Percentiles rank a stretch among this genome's conserved stretches.
Evolutionary conservation across 176 grass and related monocot genomes (phyloP).

Genomic region (Saccharum officinarum): DNA sequence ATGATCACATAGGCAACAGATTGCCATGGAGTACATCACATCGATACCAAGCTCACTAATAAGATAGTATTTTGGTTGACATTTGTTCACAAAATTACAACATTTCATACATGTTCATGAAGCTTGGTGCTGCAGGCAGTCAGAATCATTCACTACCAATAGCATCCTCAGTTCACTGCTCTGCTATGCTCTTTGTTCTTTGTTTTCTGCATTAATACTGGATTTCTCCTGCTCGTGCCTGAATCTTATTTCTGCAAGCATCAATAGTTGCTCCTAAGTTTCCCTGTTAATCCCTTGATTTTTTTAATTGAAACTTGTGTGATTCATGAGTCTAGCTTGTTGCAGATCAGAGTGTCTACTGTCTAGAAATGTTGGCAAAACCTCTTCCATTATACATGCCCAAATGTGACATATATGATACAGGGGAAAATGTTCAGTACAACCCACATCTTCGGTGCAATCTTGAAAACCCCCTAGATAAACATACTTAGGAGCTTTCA

Average conservation of each 20-base stretch:
- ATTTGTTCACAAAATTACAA: background rate
- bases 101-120: background rate
- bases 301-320: background rate
- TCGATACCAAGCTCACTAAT: background rate
- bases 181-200: background rate
- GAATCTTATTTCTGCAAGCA: background rate
- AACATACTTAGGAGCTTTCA: background rate
- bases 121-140: background rate
- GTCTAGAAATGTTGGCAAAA: background rate
- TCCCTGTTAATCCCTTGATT: background rate
- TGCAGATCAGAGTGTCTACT: background rate
- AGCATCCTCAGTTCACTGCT: background rate
- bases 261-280: background rate
- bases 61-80: background rate
- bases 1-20: background rate
- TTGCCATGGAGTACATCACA: background rate
- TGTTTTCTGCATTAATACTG: background rate
- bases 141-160: background rate
- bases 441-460: background rate
- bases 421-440: background rate
- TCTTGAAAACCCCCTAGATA: background rate
- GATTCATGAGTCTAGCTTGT: background rate
- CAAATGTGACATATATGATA: background rate
- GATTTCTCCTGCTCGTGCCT: background rate
- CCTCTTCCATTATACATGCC: background rate